Evolutionary conservation across 805 yeast species (phyloP).

Genomic region (Metschnikowia orientalis): DNA sequence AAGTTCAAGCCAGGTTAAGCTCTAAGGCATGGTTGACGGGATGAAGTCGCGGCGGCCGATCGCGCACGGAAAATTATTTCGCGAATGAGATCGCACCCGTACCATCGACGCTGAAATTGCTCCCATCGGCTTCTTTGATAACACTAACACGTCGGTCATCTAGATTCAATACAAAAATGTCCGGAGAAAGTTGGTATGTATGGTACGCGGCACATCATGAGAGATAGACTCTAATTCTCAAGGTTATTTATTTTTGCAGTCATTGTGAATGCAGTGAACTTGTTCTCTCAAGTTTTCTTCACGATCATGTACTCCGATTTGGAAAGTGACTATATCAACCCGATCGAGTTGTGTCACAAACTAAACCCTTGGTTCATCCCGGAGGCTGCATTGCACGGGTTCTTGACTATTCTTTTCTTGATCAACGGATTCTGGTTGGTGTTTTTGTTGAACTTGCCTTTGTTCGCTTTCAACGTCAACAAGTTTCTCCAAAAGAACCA

Average conservation of each 20-base stretch:
- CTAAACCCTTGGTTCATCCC: slow-evolving; percentile 86
- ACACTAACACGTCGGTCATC: not conserved
- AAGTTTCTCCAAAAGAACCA: slow-evolving; percentile 77
- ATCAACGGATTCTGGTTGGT: slow-evolving; percentile 91
- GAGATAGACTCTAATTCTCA: slow-evolving; percentile 8
- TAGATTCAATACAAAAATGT: slow-evolving; percentile 14
- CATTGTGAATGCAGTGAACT: slow-evolving; percentile 76
- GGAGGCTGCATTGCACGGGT: slow-evolving; percentile 80
- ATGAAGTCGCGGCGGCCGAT: too few species aligned
- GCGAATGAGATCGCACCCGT: slow-evolving; percentile 1
- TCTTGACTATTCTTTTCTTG: slow-evolving; percentile 64
- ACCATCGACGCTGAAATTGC: slow-evolving; percentile 4
- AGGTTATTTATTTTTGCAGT: slow-evolving; percentile 75
- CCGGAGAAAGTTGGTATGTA: slow-evolving; percentile 30
- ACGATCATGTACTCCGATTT: slow-evolving; percentile 93
- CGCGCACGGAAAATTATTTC: too few species aligned
- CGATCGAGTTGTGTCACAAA: slow-evolving; percentile 91
- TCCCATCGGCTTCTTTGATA: slow-evolving; percentile 5
- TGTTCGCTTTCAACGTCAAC: slow-evolving; percentile 78
- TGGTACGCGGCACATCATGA: not conserved
- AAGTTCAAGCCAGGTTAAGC: too few species aligned
- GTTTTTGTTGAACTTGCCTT: slow-evolving; percentile 75
- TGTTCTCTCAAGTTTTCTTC: slow-evolving; percentile 90
- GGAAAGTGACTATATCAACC: slow-evolving; percentile 95
- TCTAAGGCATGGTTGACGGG: too few species aligned